Base-by-base conservation (phyloP, 768 basidiomycete species). In the Amanita pallidorosea region DNA sequence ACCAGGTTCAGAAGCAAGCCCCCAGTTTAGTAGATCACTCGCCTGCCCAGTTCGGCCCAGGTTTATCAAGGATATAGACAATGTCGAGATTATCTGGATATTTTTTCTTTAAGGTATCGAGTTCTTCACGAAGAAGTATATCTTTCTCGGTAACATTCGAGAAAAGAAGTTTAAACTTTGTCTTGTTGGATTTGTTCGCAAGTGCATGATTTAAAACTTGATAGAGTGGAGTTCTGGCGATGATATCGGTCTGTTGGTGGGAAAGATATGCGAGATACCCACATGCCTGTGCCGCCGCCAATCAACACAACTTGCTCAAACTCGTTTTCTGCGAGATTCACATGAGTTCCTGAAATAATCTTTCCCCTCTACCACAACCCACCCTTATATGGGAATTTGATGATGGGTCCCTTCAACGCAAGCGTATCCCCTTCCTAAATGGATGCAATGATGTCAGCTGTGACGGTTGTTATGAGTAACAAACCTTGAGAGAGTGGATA, bases 271-370 rank as follows among this genome's bases (percentile, higher is more conserved):
- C 31, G 38, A 36, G 47, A 43, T 31, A 68, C 82, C 58, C 59
- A 86, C 84, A 98, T 91, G 63, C 96, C 96, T 56, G 81, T 86
- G 49, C 96, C 96, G 48, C 96, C 96, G 31, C 89, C 90, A 58
- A 98, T 89, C 58, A 94, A 73, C 11, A 84, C 87, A 49, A 96
- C 83, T 57, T 92, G 73, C 18, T 93, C 88, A 47, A 85, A 83
- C 64, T 91, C 79, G 64, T 90, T 89, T 56, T 73, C 88, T 90
- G 56, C 43, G 51, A 49, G 18, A 31, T 50, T 23, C 36, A 36
- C 17, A 20, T 29, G 18, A 20, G 22, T 17, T 11, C 17, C 18
- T 15, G 4, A 27, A 48, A 38, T 27, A 7, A 25, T 42, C 49
- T 20, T 29, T 27, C 22, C 45, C 49, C 20, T 31, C 18, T 36